Evolutionary conservation across 2,329 filamentous ascomycete genomes (phyloP), one percentile per base, ranked within the genome.

Genomic region (Talaromyces sp.): DNA sequence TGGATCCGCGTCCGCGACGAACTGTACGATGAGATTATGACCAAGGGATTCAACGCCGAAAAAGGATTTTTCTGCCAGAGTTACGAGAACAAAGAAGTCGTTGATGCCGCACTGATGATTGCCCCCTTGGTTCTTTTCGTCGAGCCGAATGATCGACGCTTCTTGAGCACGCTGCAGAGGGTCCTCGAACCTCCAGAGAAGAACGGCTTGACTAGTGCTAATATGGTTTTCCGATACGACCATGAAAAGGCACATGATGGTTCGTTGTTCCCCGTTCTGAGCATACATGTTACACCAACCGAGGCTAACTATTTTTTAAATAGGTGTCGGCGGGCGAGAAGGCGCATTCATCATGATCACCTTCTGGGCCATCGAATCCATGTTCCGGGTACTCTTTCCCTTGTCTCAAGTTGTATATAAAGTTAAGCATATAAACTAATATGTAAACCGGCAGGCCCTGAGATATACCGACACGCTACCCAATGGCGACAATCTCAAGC

Each of bases 281-380:
- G 28, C 4, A 53, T 28, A 52, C 25, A 30, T 28, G 25, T 52
- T 47, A 53, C 22, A 44, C 11, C 44, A n/a, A 32, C 36, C 13
- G 8, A 30, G 15, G 17, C 27, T 32, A 13, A 53, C 60, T 64
- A 61, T 62, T 64, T 63, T 25, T 4, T 15, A 36, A 58, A 60
- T 65, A 89, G 88, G 88, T 32, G 88, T 92, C 9, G 88, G 88
- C 42, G 89, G 89, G 19, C 81, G 83, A 57, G 89, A 92, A 74
- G 90, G 90, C 25, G 88, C 89, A 22, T 92, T 92, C 71, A 87
- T 84, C 69, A 92, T 92, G 88, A 91, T 89, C 70, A 92, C 89
- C 0, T 92, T 92, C 72, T 92, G 90, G 90, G 84, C 92, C 0
- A 88, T 92, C 13, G 90, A 92, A 74, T 88, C 89, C 27, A 82